Conservation (phyloP, 805 yeast genomes). For the Debaryomyces castellii region DNA sequence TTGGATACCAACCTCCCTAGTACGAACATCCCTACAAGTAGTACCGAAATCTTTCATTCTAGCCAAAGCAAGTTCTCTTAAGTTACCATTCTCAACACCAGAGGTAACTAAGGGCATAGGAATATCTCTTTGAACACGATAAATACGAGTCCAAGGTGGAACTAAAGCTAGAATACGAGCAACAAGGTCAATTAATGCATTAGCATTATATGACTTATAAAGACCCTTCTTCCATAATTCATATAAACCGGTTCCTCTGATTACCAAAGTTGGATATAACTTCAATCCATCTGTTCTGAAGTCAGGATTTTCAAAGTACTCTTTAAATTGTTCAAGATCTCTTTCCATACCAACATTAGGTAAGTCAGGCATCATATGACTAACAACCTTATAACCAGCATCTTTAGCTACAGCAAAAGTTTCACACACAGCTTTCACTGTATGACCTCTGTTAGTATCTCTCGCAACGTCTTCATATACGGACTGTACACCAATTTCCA, state of each 20-base stretch:
- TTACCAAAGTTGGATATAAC: constrained; percentile 92
- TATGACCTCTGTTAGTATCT: constrained; percentile 97
- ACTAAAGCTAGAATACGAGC: constrained; percentile 95
- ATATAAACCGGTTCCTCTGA: constrained; percentile 95
- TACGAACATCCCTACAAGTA: constrained; percentile 91
- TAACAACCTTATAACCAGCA: constrained; percentile 95
- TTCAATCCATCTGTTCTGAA: constrained; percentile 97
- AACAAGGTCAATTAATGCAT: constrained; percentile 88
- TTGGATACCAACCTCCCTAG: constrained; percentile 97
- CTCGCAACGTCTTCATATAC: constrained; percentile 98
- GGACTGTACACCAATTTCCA: constrained; percentile 96
- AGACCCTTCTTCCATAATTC: constrained; percentile 97
- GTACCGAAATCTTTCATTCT: constrained; percentile 99
- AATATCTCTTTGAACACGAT: constrained; percentile 97
- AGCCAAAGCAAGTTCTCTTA: constrained; percentile 91
- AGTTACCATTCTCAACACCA: constrained; percentile 96
- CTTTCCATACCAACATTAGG: constrained; percentile 99
- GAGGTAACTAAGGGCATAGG: constrained; percentile 98
- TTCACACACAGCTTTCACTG: constrained; percentile 93
- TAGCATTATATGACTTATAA: constrained; percentile 92
- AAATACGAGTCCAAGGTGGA: constrained; percentile 99
- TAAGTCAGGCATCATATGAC: constrained; percentile 99
- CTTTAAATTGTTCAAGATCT: constrained; percentile 92
- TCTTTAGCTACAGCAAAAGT: constrained; percentile 96
- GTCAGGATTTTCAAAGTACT: constrained; percentile 94